Conservation (phyloP, 1,284 basidiomycete species). For the Stygiomarasmius scandens region DNA sequence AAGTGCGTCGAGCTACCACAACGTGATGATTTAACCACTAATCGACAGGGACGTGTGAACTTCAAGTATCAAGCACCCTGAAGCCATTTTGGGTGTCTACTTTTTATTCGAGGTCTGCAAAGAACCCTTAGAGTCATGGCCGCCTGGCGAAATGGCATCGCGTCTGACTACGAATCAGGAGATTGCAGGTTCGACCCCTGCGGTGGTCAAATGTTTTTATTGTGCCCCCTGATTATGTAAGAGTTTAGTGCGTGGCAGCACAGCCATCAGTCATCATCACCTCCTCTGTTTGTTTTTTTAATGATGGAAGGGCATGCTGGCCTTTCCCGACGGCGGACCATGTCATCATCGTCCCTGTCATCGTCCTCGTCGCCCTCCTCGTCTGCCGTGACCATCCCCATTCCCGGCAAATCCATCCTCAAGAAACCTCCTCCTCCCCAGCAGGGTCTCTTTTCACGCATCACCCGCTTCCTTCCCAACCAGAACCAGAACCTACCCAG, state of each 20-base stretch:
- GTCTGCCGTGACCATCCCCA: slow-evolving; percentile 74
- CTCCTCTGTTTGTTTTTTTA: too few species aligned
- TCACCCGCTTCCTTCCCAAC: slow-evolving; percentile 63
- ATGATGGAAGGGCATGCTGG: neutral
- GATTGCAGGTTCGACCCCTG: slow-evolving; percentile 73
- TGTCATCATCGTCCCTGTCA: slow-evolving; percentile 9
- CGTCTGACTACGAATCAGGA: slow-evolving; percentile 80
- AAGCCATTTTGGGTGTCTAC: too few species aligned
- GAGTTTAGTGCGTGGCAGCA: too few species aligned
- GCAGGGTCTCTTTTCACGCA: slow-evolving; percentile 70
- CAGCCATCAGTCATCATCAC: too few species aligned
- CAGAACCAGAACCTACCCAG: neutral
- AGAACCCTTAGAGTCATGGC: too few species aligned
- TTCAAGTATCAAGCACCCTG: too few species aligned
- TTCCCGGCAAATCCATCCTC: slow-evolving; percentile 76
- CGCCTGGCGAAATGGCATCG: slow-evolving; percentile 81
- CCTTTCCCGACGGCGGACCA: neutral
- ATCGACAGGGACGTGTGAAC: slow-evolving; percentile 32
- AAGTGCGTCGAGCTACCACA: too few species aligned
- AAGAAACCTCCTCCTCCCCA: slow-evolving; percentile 74
- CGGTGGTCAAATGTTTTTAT: slow-evolving; percentile 33
- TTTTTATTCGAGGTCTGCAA: too few species aligned
- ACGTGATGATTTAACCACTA: slow-evolving; percentile 48
- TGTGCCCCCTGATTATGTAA: too few species aligned
- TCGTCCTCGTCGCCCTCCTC: slow-evolving; percentile 62